Evolutionary conservation across 352 stramenopile genomes (phyloP).

Genomic region (Globisporangium paroecandrum): DNA sequence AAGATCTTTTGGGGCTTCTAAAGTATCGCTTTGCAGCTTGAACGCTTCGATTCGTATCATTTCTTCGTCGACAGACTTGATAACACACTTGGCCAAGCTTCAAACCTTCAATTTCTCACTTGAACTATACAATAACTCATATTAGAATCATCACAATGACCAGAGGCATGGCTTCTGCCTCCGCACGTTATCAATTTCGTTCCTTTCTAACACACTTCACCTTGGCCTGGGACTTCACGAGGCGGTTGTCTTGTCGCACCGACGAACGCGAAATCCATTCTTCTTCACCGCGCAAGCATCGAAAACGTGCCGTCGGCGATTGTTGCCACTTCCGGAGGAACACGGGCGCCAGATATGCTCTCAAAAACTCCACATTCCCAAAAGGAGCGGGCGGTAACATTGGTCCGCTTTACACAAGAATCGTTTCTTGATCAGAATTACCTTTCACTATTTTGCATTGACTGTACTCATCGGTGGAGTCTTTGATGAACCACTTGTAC

Average conservation of each 20-base stretch:
- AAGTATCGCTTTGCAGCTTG: neutral
- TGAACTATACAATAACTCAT: conserved; percentile 20
- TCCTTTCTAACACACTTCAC: conserved; percentile 1
- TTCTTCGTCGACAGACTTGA: neutral
- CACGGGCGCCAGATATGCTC: neutral
- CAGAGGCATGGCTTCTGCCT: conserved; percentile 6
- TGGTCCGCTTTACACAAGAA: conserved; percentile 17
- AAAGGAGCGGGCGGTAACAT: conserved; percentile 8
- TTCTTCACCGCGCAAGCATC: neutral
- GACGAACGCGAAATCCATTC: neutral
- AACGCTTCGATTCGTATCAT: neutral
- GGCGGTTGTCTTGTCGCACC: neutral
- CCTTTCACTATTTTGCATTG: conserved; percentile 76
- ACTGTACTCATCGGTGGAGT: conserved; percentile 85
- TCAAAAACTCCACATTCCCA: conserved; percentile 17
- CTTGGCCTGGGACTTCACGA: neutral
- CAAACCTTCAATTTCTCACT: neutral
- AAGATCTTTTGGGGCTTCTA: neutral
- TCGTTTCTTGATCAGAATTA: conserved; percentile 22
- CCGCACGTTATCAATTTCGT: neutral
- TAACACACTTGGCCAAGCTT: neutral
- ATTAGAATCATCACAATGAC: conserved; percentile 9
- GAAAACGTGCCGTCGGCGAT: neutral
- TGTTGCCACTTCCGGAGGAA: neutral
- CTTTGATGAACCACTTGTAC: conserved; percentile 71